phyloP scores from a whole-genome alignment of 768 basidiomycete species.

The Pulveroboletus ravenelii region DNA sequence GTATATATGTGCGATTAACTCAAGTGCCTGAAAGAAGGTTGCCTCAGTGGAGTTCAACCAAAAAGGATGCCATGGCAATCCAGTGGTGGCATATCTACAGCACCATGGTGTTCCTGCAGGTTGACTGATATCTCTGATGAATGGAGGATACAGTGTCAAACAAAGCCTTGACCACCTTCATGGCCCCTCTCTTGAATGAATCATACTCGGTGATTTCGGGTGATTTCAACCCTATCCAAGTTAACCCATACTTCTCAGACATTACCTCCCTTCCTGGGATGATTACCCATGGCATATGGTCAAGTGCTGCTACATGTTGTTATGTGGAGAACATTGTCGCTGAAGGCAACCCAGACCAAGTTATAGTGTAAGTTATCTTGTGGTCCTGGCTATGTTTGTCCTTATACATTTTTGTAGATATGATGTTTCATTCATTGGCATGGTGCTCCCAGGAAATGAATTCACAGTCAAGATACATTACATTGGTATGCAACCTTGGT shows the following conservation, averaged over 20 bases:
- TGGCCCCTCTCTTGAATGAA: constrained; percentile 86
- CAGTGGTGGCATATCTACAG: constrained; percentile 87
- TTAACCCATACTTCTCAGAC: constrained; percentile 97
- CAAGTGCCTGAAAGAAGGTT: constrained; percentile 83
- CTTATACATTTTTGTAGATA: constrained; percentile 48
- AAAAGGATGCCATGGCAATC: constrained; percentile 88
- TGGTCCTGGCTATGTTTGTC: background rate
- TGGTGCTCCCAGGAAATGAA: constrained; percentile 90
- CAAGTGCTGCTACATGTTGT: constrained; percentile 88
- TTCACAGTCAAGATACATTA: constrained; percentile 85
- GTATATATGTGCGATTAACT: constrained; percentile 86
- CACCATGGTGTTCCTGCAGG: constrained; percentile 84
- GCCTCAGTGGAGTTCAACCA: constrained; percentile 83
- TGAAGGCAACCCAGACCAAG: constrained; percentile 86
- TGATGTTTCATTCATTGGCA: constrained; percentile 92
- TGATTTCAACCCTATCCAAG: constrained; percentile 98
- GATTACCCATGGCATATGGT: constrained; percentile 98
- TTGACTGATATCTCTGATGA: constrained; percentile 68
- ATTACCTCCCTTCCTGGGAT: constrained; percentile 91
- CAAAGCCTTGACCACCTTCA: constrained; percentile 59
- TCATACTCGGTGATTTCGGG: constrained; percentile 95
- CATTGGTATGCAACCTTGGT: constrained; percentile 87
- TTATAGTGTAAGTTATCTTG: constrained; percentile 61
- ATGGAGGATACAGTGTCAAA: constrained; percentile 83
- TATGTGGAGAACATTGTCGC: constrained; percentile 93